Evolutionary conservation across 2,329 filamentous ascomycete genomes (phyloP).

Genomic region (Xylaria sp.): DNA sequence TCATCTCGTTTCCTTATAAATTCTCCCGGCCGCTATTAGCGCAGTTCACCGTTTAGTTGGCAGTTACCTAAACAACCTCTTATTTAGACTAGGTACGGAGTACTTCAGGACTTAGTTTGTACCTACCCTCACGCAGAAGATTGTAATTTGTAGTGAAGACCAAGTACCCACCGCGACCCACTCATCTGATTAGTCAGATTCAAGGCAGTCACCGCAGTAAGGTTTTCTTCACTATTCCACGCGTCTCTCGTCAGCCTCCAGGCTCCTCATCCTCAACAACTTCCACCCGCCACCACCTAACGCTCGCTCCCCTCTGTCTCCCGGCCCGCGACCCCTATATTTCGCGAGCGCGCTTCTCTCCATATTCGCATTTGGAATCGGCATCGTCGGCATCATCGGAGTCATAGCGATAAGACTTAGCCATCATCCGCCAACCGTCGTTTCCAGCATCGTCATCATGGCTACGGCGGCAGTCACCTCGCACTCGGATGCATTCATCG

Average conservation of each 20-base stretch:
- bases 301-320: not conserved
- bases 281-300: not conserved
- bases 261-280: not conserved
- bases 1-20: too few species aligned
- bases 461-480: conserved; percentile 35
- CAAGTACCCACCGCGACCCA: not conserved
- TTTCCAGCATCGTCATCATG: conserved; percentile 27
- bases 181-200: conserved; percentile 1
- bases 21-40: not conserved
- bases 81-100: too few species aligned
- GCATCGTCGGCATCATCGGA: not conserved
- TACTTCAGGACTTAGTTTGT: not conserved
- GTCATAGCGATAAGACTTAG: too few species aligned
- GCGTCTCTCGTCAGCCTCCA: not conserved
- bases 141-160: too few species aligned
- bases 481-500: conserved; percentile 53
- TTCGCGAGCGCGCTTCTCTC: not conserved
- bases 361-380: not conserved
- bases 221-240: not conserved
- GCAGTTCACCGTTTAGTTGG: not conserved
- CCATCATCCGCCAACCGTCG: too few species aligned
- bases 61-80: too few species aligned
- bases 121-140: not conserved
- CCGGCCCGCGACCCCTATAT: not conserved
- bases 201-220: not conserved